Evolutionary conservation across 495 filamentous ascomycete species (phyloP), one percentile per base, ranked within the genome.

Genomic region (Aspergillus heteromorphus): DNA sequence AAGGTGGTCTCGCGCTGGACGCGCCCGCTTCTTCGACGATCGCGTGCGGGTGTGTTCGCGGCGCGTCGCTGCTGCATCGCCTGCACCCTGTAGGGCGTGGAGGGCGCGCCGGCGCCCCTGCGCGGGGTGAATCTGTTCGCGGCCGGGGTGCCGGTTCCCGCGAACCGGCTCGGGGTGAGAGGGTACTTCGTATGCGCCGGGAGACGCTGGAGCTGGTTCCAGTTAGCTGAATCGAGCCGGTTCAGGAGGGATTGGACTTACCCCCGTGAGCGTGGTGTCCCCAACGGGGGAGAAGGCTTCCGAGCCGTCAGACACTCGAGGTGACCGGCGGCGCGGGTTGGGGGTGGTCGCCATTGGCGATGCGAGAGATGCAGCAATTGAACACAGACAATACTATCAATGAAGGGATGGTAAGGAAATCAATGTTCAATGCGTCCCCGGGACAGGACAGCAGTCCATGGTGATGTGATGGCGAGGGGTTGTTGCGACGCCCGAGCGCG

Each of bases 1-100:
- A 87, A 83, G 6, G 87, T 87, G 6, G 89, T 90, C 66, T 91
- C 88, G 41, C 88, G 79, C 62, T 86, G 83, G 55, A 85, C 73
- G 38, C 83, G 77, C 18, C 81, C 74, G 58, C 86, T 91, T 51
- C 79, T 78, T 48, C 88, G 75, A 3, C 87, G 79, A 48, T 80
- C 76, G n/a, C 80, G 76, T 20, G 80, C 85, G 21, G 89, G 87
- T 0, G 88, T 92, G 54, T 84, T 79, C n/a, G 84, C 86, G n/a
- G 85, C 81, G 34, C 87, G 82, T 41, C 88, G 83, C 57, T 89
- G 83, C 47, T 89, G 83, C 47, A 89, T 79, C 14, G 87, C 83
- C 47, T 85, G 82, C 49, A 86, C 79, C 21, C 83, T 86, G 73
- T 91, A 84, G 0, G 89, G 88, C 7, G 89, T 93, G 23, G 81